Percentiles rank a stretch among this genome's conserved stretches.
phyloP scores from a whole-genome alignment of 73 alveolate genomes.

The Paramecium octaurelia region DNA sequence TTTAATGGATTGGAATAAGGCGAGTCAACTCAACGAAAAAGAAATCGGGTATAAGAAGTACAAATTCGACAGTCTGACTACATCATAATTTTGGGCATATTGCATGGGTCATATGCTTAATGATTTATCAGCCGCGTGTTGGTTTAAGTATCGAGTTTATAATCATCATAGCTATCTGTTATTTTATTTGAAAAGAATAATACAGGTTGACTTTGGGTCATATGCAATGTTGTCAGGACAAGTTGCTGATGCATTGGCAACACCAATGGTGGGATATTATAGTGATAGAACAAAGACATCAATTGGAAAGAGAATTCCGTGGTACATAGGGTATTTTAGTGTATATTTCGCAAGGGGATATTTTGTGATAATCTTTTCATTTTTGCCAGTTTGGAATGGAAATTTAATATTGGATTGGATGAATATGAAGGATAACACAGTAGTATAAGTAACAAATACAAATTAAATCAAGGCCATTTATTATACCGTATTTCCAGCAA shows the following conservation, averaged over 20 bases:
- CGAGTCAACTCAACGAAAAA: not conserved
- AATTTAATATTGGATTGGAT: not conserved
- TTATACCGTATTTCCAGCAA: constrained; percentile 51
- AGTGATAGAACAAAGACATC: constrained; percentile 74
- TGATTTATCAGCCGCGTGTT: constrained; percentile 67
- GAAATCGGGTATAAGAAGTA: not conserved
- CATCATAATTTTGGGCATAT: constrained; percentile 62
- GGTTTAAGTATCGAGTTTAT: constrained; percentile 58
- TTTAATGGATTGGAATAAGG: not conserved
- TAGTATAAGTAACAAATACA: not conserved
- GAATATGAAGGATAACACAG: not conserved
- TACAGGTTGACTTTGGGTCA: constrained; percentile 50
- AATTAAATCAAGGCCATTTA: not conserved
- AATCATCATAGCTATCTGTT: constrained; percentile 10
- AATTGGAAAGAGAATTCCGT: constrained; percentile 81
- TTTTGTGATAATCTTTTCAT: constrained; percentile 55
- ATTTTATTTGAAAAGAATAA: constrained; percentile 44
- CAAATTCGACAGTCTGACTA: constrained; percentile 61
- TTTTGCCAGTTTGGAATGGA: constrained; percentile 62
- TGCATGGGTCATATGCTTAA: constrained; percentile 69
- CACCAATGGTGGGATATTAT: constrained; percentile 77
- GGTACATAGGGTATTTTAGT: constrained; percentile 73
- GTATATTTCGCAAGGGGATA: not conserved
- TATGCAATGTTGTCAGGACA: constrained; percentile 81
- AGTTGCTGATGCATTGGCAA: constrained; percentile 80